Conservation (phyloP, 2,329 filamentous ascomycete genomes). For the Pyricularia pennisetigena region DNA sequence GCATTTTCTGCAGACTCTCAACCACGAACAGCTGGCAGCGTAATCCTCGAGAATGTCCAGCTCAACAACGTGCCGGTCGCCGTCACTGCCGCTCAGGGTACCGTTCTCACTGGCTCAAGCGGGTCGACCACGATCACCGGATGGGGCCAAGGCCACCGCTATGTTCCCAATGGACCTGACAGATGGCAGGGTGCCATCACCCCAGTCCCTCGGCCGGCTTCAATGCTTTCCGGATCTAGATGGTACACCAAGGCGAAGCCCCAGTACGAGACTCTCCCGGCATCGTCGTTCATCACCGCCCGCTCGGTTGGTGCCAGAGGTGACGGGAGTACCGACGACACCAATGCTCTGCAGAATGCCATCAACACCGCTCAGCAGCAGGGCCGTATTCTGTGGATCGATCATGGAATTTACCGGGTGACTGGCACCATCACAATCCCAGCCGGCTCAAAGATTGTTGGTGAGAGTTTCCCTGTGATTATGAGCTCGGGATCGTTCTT, state of each 20-base stretch:
- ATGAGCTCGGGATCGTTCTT: conserved; percentile 47
- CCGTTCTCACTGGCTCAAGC: conserved; percentile 45
- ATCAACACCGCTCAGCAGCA: conserved; percentile 37
- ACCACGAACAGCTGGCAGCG: conserved; percentile 38
- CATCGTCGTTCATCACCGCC: conserved; percentile 45
- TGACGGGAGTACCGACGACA: conserved; percentile 49
- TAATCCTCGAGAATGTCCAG: conserved; percentile 44
- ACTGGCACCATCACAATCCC: conserved; percentile 37
- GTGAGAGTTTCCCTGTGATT: conserved; percentile 43
- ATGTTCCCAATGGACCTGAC: conserved; percentile 31
- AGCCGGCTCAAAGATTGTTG: conserved; percentile 38
- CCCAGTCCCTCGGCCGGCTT: conserved; percentile 35
- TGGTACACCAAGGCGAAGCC: conserved; percentile 62
- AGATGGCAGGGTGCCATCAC: conserved; percentile 37
- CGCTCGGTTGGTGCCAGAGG: conserved; percentile 26
- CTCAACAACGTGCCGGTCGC: conserved; percentile 26
- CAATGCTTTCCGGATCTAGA: conserved; percentile 37
- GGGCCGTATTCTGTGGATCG: conserved; percentile 45
- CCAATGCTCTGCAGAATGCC: conserved; percentile 45
- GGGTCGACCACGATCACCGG: conserved; percentile 39
- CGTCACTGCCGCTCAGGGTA: conserved; percentile 25
- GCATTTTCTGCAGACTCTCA: conserved; percentile 34
- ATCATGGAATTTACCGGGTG: conserved; percentile 44
- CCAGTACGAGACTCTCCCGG: conserved; percentile 51
- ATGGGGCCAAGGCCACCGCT: conserved; percentile 61